Evolutionary conservation across 2,329 filamentous ascomycete species (phyloP).

Genomic region (Penicillium sp.): DNA sequence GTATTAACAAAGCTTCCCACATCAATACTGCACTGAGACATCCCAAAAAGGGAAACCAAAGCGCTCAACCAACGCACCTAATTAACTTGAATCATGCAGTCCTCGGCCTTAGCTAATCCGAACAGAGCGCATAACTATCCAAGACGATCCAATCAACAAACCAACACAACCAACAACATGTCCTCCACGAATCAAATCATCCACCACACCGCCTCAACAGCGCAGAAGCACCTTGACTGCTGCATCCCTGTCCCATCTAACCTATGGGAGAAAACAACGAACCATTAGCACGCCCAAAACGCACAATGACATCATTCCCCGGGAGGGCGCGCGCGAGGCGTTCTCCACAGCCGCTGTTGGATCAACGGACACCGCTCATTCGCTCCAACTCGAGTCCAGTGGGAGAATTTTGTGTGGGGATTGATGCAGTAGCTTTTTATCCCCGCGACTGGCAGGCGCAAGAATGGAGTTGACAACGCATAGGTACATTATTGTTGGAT

Average conservation of each 20-base stretch:
- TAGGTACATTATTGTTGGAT: background rate
- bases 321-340: background rate
- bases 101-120: background rate
- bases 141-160: background rate
- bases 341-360: constrained; percentile 18
- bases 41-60: background rate
- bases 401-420: background rate
- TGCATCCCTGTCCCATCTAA: background rate
- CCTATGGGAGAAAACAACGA: background rate
- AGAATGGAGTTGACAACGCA: background rate
- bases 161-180: background rate
- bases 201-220: background rate
- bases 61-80: background rate
- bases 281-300: background rate
- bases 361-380: background rate
- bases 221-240: background rate
- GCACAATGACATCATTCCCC: constrained; percentile 15
- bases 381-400: background rate
- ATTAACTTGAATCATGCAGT: background rate
- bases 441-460: background rate
- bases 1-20: background rate
- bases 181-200: background rate
- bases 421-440: background rate
- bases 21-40: background rate
- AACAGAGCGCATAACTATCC: background rate